phyloP scores from a whole-genome alignment of 176 grass and related monocot genomes.

The Hordeum marinum region DNA sequence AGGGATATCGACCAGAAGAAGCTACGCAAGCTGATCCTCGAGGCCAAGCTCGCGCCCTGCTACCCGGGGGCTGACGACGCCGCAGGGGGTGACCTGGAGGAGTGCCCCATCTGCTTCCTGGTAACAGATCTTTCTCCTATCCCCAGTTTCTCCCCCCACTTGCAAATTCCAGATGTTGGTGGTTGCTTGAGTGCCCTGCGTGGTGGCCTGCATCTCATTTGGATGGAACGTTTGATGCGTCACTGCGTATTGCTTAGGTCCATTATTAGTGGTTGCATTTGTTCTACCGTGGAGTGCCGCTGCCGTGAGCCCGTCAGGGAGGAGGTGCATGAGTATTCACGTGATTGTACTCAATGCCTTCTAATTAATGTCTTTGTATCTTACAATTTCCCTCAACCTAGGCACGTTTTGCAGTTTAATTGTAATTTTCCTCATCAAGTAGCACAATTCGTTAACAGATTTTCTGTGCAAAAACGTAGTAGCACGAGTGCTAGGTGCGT shows the following conservation, averaged over 20 bases:
- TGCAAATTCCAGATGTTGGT: neutral
- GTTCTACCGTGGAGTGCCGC: slow-evolving; percentile 1
- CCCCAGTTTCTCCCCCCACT: neutral
- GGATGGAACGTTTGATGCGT: neutral
- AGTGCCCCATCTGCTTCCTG: slow-evolving; percentile 99
- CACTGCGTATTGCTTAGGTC: neutral
- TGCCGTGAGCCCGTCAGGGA: neutral
- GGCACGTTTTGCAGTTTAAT: neutral
- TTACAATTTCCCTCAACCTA: neutral
- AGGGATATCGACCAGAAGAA: slow-evolving; percentile 92
- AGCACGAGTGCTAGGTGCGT: neutral
- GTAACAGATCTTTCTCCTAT: slow-evolving; percentile 45
- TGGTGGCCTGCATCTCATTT: neutral
- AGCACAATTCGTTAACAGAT: neutral
- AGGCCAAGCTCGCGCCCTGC: slow-evolving; percentile 95
- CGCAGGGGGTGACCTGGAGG: slow-evolving; percentile 57
- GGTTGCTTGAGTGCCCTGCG: neutral
- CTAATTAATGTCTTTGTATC: neutral
- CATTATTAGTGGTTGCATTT: slow-evolving; percentile 8
- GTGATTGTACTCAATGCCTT: neutral
- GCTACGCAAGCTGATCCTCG: slow-evolving; percentile 94
- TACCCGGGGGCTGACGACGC: slow-evolving; percentile 74
- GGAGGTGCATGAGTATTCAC: neutral
- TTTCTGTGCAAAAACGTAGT: neutral
- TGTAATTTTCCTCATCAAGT: neutral